phyloP scores from a whole-genome alignment of 176 grass and related monocot species.

The Phyllostachys edulis region DNA sequence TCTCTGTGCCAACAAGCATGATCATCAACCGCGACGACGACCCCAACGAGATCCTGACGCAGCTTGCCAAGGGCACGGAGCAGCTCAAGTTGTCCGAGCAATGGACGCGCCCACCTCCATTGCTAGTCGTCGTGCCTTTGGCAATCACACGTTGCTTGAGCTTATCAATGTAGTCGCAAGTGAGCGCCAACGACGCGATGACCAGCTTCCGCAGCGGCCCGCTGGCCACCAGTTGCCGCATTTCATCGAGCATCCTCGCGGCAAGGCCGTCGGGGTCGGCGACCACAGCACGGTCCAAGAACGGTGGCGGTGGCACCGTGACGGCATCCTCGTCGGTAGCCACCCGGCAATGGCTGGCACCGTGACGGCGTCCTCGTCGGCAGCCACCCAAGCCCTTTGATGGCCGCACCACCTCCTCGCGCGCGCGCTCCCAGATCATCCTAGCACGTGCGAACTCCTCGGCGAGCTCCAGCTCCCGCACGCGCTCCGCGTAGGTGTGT shows the following conservation, averaged over 20 bases:
- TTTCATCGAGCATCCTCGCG: conserved; percentile 72
- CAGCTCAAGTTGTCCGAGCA: conserved; percentile 33
- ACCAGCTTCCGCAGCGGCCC: conserved; percentile 36
- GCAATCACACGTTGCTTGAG: conserved; percentile 56
- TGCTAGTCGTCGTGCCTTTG: neutral
- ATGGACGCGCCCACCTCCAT: conserved; percentile 20
- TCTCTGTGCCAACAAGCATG: no score
- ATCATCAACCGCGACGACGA: no score
- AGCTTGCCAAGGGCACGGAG: no score
- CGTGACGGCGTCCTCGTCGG: no score
- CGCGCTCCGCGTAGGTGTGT: no score
- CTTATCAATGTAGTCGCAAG: conserved; percentile 53
- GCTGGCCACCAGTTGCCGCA: conserved; percentile 42
- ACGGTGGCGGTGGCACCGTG: conserved; percentile 13
- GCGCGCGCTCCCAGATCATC: no score
- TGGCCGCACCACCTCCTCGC: no score
- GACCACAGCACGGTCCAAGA: conserved; percentile 54
- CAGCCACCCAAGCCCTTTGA: no score
- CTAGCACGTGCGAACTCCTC: no score
- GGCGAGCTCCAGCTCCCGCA: no score
- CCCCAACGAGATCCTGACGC: no score
- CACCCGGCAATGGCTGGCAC: conserved; percentile 32
- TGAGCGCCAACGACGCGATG: conserved; percentile 65
- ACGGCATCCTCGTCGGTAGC: neutral
- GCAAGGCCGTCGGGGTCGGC: conserved; percentile 59